Base-by-base conservation (phyloP, 768 basidiomycete genomes). In the Tremella mesenterica region DNA sequence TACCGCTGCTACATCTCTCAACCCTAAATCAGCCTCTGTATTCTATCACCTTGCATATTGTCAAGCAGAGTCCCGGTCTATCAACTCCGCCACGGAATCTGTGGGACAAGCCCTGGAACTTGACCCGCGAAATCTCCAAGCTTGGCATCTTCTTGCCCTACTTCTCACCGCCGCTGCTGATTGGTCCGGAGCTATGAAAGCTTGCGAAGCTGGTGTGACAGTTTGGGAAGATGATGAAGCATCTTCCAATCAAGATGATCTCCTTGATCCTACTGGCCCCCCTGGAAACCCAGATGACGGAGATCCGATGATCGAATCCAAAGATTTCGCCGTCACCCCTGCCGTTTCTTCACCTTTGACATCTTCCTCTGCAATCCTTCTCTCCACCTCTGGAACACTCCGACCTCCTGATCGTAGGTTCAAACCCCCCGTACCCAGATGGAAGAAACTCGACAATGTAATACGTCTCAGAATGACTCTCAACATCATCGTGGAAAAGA, bases 81-180 rank as follows among this genome's bases (percentile, higher is more conserved):
- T 91, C 29, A 77, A 81, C n/a, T 75, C 77, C 26, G 88, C 91
- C 0, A 79, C 85, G 6, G 72, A 78, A 13, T 76, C 81, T 47
- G 85, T 87, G 0, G 82, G 84, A 5, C 64, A 76, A 3, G 86
- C 90, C 0, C 81, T 93, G 2, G 85, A 91, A 68, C 77, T 78
- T 5, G 81, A 84, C 27, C 76, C 84, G 0, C 31, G 51, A 3
- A 74, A 71, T 28, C 78, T 86, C 23, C 79, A 87, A 36, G 85
- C 86, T 49, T 96, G 91, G 92, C 93, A 96, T 73, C 79, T 96
- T 14, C 78, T 96, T 0, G 89, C 86, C 0, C 75, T 96, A 4
- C 72, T 93, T 10, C 77, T 92, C n/a, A 82, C 83, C 0, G 84
- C 85, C 8, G 76, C 78, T 26, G 87, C 85, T 57, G 83, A 89